Percentiles rank a stretch among this genome's conserved stretches.
phyloP scores from a whole-genome alignment of 257 asterid species.

The Paulownia fortunei region DNA sequence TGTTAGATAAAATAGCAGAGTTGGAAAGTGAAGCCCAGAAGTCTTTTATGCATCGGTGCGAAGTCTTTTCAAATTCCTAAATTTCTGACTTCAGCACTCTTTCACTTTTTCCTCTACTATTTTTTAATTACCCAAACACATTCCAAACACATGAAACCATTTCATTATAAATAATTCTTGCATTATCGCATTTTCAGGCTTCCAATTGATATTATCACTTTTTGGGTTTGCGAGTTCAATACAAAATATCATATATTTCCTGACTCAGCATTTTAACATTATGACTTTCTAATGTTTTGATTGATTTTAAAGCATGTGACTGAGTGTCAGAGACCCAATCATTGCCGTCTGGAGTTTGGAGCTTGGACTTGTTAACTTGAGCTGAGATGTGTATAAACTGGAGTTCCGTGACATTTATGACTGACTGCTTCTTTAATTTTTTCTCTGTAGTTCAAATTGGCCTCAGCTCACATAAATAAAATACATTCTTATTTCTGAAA shows the following conservation, averaged over 20 bases:
- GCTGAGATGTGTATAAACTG: conserved; percentile 8
- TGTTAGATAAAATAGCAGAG: conserved; percentile 85
- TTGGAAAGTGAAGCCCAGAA: conserved; percentile 97
- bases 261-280: background rate
- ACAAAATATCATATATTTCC: background rate
- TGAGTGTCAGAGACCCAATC: conserved; percentile 7
- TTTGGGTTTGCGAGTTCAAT: background rate
- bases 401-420: background rate
- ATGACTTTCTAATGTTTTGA: conserved; percentile 11
- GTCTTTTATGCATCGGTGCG: conserved; percentile 98
- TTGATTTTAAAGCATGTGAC: conserved; percentile 16
- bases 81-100: conserved; percentile 20
- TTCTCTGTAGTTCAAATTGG: conserved; percentile 11
- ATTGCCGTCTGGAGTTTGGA: conserved; percentile 6
- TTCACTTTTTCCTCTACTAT: background rate
- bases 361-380: conserved; percentile 25
- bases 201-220: conserved; percentile 8
- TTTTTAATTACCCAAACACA: background rate
- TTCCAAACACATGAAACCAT: conserved; percentile 1
- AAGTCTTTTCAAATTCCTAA: conserved; percentile 8
- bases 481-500: conserved; percentile 3
- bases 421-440: conserved; percentile 1
- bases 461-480: background rate
- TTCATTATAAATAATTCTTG: conserved; percentile 15
- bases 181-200: conserved; percentile 19